These are phyloP conservation scores for Epichloe typhina DNA, from an alignment of 2,329 filamentous ascomycete genomes.

Conservation along the genomic window DNA sequence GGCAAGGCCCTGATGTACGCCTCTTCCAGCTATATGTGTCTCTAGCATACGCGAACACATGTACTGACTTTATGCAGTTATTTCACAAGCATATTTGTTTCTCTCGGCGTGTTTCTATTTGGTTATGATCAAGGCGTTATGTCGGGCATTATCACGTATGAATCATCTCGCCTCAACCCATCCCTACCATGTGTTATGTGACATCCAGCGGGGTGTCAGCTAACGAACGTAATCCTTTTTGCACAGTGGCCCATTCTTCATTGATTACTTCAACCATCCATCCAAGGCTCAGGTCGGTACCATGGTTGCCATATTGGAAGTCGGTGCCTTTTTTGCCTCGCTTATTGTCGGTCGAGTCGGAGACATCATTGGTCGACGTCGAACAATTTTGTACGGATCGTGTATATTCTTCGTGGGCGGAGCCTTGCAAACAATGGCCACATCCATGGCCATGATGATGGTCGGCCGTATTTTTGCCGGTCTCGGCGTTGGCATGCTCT, in stretches of 20 bases:
- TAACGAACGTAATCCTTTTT: background rate
- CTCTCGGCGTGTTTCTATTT: constrained; percentile 75
- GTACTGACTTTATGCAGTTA: constrained; percentile 42
- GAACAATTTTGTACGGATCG: constrained; percentile 87
- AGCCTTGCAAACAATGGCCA: constrained; percentile 69
- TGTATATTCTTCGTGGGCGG: constrained; percentile 78
- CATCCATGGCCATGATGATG: constrained; percentile 81
- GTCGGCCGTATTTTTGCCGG: constrained; percentile 72
- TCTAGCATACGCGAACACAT: background rate
- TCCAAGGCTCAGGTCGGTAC: constrained; percentile 80
- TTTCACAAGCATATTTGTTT: constrained; percentile 87
- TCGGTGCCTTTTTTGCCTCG: constrained; percentile 86
- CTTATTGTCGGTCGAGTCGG: constrained; percentile 76
- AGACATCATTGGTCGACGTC: constrained; percentile 79
- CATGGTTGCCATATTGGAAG: constrained; percentile 93
- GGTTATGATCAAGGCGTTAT: constrained; percentile 86
- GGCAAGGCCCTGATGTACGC: constrained; percentile 83
- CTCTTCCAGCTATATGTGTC: background rate
- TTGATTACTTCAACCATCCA: constrained; percentile 84
- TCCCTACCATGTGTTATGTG: background rate
- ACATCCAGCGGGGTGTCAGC: background rate
- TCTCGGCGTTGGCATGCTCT: constrained; percentile 75
- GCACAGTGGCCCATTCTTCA: constrained; percentile 71
- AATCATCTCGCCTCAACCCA: background rate
- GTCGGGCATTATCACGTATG: constrained; percentile 59